Conservation (phyloP, 2,329 filamentous ascomycete species). For the Colletotrichum lentis region DNA sequence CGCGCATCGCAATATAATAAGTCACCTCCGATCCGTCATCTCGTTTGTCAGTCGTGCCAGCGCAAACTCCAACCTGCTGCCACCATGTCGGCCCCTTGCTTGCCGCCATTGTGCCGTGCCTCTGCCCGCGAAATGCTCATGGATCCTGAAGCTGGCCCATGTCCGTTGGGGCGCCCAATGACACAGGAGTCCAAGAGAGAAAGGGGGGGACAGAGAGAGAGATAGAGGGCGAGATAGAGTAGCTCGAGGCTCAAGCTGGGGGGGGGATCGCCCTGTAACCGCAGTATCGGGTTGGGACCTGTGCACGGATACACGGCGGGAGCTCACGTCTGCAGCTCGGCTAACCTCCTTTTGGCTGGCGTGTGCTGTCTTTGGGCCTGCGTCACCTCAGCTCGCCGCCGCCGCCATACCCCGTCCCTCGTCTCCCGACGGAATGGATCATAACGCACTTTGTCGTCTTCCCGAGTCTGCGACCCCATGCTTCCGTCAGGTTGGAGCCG, state of each 20-base stretch:
- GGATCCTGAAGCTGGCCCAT: conserved; percentile 18
- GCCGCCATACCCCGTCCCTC: conserved; percentile 11
- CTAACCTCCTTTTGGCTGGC: conserved; percentile 31
- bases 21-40: not conserved
- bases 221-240: too few species aligned
- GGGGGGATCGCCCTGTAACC: conserved; percentile 39
- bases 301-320: conserved; percentile 25
- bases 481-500: not conserved
- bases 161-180: conserved; percentile 16
- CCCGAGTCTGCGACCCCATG: conserved; percentile 15
- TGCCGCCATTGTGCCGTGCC: conserved; percentile 10
- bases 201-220: too few species aligned
- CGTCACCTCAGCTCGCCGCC: conserved; percentile 16
- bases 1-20: not conserved
- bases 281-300: conserved; percentile 35
- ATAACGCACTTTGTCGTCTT: conserved; percentile 16
- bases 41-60: not conserved
- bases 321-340: conserved; percentile 23
- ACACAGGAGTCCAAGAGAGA: not conserved
- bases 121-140: conserved; percentile 13
- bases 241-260: conserved; percentile 26
- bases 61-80: not conserved
- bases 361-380: conserved; percentile 10
- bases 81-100: conserved; percentile 11
- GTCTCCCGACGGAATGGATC: conserved; percentile 31